Evolutionary conservation across 1,284 basidiomycete species (phyloP).

Genomic region (Microbotryum violaceum): DNA sequence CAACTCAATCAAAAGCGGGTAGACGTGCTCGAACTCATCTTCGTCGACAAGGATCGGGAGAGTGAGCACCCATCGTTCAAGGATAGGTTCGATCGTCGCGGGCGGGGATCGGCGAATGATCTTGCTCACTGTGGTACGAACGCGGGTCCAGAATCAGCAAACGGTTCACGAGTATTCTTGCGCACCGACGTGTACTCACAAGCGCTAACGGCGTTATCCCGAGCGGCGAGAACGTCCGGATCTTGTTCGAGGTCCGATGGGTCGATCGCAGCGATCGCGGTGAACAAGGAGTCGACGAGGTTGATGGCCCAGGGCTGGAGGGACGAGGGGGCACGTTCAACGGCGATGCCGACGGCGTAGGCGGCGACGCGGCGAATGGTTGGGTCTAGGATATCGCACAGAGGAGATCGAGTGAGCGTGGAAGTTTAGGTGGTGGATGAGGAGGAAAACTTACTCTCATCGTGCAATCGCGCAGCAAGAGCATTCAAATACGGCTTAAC

Average conservation of each 20-base stretch:
- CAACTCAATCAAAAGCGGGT: slow-evolving; percentile 6
- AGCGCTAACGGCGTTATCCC: slow-evolving; percentile 10
- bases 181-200: background rate
- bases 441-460: background rate
- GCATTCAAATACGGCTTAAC: background rate
- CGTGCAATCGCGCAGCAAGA: background rate
- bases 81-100: background rate
- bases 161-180: background rate
- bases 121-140: slow-evolving; percentile 5
- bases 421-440: too few species aligned
- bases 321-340: background rate
- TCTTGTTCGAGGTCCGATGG: background rate
- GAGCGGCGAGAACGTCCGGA: background rate
- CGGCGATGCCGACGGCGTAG: slow-evolving; percentile 4
- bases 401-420: background rate
- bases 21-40: slow-evolving; percentile 7
- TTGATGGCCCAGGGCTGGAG: background rate
- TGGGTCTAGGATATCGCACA: background rate
- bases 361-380: slow-evolving; percentile 1
- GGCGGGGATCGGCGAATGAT: background rate
- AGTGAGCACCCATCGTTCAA: slow-evolving; percentile 4
- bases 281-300: slow-evolving; percentile 8
- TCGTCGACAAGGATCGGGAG: slow-evolving; percentile 11
- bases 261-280: background rate
- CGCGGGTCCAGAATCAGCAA: background rate